Base-by-base conservation (phyloP, 768 basidiomycete species). In the Naganishia kalamii region DNA sequence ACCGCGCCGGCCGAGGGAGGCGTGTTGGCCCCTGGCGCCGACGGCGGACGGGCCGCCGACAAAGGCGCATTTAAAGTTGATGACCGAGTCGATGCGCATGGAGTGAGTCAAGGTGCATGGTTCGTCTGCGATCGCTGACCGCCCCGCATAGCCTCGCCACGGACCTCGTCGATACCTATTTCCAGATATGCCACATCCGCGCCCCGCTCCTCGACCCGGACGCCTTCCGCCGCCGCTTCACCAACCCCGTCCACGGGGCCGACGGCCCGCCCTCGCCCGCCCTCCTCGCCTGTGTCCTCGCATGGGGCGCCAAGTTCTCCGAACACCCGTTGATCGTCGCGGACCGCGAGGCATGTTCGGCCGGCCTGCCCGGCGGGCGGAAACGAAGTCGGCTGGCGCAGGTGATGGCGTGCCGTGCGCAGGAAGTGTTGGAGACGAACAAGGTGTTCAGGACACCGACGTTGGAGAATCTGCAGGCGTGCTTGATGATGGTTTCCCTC, bases 101-200 rank as follows among this genome's bases (percentile, higher is more conserved):
- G 90, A 92, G 92, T 94, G 81, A 78, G 90, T 88, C 68, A 43
- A 15, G 68, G 63, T 65, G 69, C 70, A 0, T 25, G 12, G 66
- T 69, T 27, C 57, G 65, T 19, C 63, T 74, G 51, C 17, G 25
- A 60, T 48, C 37, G 49, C 63, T 37, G 32, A 51, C 62, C 41
- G 63, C 68, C 33, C 69, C 70, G 61, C 63, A 30, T 46, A 96
- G 92, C 79, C 89, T 97, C 73, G 88, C 91, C 2, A 85, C 88
- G 60, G 92, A 97, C 79, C 86, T 96, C 60, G 86, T 94, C 73
- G 91, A 96, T 79, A 90, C 93, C 48, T 97, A 87, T 80, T 93
- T 94, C 76, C 90, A 93, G 57, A 74, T 78, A 44, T 73, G 90
- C 43, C 91, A 93, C 78, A 87, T 88, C 27, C 86, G 92, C 62